A percentile compares a stretch with the other conserved stretches of the same genome.
These are phyloP conservation scores for Theobroma grandiflorum DNA, from an alignment of 441 rosid species.

Conservation along the genomic window DNA sequence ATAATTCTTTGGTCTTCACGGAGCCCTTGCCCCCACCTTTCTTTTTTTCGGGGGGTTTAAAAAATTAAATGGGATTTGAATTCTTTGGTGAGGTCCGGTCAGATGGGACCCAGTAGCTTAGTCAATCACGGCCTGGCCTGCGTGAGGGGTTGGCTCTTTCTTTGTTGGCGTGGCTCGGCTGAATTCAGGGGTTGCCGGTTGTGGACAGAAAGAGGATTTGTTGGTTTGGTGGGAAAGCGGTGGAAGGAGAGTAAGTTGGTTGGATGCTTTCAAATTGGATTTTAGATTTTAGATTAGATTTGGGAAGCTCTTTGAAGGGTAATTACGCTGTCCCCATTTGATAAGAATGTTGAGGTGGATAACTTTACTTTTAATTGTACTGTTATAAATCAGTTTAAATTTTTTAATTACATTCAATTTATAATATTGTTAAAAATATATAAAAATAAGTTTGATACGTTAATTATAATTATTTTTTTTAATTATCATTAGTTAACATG, in stretches of 20 bases:
- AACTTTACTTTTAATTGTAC: too few species aligned
- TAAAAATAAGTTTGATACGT: too few species aligned
- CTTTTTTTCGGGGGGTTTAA: constrained; percentile 18
- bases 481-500: too few species aligned
- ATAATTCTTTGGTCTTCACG: constrained; percentile 53
- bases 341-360: too few species aligned
- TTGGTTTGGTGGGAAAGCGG: neutral
- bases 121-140: constrained; percentile 58
- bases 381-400: too few species aligned
- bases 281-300: too few species aligned
- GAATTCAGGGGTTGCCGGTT: neutral
- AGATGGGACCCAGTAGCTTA: constrained; percentile 50
- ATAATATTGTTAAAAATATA: too few species aligned
- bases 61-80: constrained; percentile 43
- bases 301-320: too few species aligned
- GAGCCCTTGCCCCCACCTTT: constrained; percentile 42
- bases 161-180: constrained; percentile 41
- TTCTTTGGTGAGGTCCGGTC: constrained; percentile 52
- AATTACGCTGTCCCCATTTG: too few species aligned
- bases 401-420: too few species aligned
- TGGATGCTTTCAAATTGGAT: neutral
- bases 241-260: neutral
- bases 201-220: neutral
- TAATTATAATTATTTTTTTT: too few species aligned
- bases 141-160: constrained; percentile 7